These are phyloP conservation scores for Pseudonitzschia delicatissima DNA, from an alignment of 108 stramenopile genomes.

Conservation along the genomic window DNA sequence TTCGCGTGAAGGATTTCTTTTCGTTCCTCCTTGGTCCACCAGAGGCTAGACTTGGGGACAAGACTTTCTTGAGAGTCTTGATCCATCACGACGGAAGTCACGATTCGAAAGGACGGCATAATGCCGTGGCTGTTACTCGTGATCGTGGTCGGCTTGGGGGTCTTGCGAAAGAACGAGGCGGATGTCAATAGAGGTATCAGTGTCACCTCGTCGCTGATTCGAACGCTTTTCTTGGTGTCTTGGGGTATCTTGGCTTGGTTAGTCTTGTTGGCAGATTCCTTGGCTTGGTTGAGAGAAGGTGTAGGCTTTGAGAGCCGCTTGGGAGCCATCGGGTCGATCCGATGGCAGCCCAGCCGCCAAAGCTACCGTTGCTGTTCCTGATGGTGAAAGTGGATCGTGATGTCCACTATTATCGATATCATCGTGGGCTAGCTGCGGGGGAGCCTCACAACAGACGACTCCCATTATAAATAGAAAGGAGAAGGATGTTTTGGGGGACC, in stretches of 20 bases:
- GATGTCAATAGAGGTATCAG: slow-evolving; percentile 2
- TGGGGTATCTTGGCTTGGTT: not conserved
- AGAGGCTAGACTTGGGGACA: slow-evolving; percentile 15
- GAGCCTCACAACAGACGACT: not conserved
- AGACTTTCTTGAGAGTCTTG: not conserved
- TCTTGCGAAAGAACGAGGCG: not conserved
- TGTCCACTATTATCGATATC: not conserved
- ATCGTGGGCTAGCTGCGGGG: not conserved
- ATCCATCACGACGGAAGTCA: not conserved
- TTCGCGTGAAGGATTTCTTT: slow-evolving; percentile 23
- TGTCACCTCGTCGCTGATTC: not conserved
- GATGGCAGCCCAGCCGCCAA: no score
- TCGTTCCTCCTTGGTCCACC: slow-evolving; percentile 39
- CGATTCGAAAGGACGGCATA: not conserved
- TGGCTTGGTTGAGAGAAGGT: not conserved
- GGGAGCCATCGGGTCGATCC: no score
- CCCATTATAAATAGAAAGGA: not conserved
- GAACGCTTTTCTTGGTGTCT: not conserved
- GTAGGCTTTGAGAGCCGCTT: no score
- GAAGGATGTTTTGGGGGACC: not conserved
- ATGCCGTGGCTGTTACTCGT: not conserved
- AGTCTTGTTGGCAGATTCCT: not conserved
- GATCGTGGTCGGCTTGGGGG: not conserved
- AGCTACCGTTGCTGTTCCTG: no score
- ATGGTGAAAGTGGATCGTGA: no score